Conservation (phyloP, 225 moss, liverwort and hornwort genomes). For the Anthoceros angustus region DNA sequence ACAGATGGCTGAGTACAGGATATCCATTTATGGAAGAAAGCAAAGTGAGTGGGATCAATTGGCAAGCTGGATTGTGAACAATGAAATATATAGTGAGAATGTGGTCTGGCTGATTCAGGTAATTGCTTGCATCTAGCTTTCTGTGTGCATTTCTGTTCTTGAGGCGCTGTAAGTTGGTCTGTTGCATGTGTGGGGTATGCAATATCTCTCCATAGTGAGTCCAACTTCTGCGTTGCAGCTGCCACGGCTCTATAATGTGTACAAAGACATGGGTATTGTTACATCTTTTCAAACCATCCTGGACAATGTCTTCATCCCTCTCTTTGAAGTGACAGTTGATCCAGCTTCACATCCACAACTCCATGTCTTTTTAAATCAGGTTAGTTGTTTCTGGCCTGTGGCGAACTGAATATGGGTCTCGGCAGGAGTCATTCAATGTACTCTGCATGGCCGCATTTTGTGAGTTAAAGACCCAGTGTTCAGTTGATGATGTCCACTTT, state of each 20-base stretch:
- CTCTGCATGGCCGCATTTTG: background rate
- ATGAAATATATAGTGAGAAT: slow-evolving; percentile 78
- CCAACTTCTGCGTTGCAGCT: slow-evolving; percentile 24
- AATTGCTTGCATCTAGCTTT: background rate
- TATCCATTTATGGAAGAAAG: slow-evolving; percentile 92
- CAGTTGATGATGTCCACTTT: background rate
- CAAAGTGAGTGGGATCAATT: slow-evolving; percentile 98
- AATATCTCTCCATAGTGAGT: too few species aligned
- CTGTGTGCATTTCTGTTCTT: too few species aligned
- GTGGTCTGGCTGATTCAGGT: slow-evolving; percentile 96
- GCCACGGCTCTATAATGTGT: slow-evolving; percentile 76
- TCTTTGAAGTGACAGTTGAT: slow-evolving; percentile 80
- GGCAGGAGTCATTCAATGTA: background rate
- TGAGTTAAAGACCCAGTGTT: background rate
- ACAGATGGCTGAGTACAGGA: slow-evolving; percentile 98
- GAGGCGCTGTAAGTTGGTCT: too few species aligned
- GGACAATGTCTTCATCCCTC: slow-evolving; percentile 68
- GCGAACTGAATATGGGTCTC: too few species aligned
- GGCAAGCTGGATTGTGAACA: slow-evolving; percentile 86
- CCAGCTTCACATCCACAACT: slow-evolving; percentile 73
- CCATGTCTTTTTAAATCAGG: slow-evolving; percentile 72
- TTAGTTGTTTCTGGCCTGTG: slow-evolving; percentile 11
- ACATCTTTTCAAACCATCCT: slow-evolving; percentile 78
- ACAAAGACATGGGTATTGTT: slow-evolving; percentile 90
- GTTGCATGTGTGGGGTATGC: too few species aligned